Percentiles rank a stretch among this genome's conserved stretches.
Evolutionary conservation across 2,329 filamentous ascomycete genomes (phyloP).

Genomic region (Trichoderma simmonsii): DNA sequence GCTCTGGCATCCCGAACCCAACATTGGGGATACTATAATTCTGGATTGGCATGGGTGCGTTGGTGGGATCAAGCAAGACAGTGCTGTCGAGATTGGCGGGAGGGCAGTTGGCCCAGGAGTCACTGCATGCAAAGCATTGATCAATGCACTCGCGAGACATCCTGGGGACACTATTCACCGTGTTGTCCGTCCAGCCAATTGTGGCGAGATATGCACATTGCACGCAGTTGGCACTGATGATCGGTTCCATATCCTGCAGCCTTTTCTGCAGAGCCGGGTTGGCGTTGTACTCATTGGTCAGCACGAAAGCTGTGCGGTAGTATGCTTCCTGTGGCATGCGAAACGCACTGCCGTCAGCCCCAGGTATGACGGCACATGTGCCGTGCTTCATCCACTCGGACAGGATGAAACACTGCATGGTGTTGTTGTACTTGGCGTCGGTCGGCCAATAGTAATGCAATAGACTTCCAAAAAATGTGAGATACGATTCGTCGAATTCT

Average conservation of each 20-base stretch:
- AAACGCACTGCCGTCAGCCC: no score
- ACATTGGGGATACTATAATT: not conserved
- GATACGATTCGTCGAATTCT: no score
- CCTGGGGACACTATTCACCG: not conserved
- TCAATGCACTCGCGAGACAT: not conserved
- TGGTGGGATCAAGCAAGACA: not conserved
- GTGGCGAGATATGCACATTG: not conserved
- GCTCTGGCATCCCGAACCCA: no score
- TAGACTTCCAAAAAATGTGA: no score
- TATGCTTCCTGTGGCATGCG: not conserved
- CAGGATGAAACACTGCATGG: no score
- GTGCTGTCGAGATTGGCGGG: not conserved
- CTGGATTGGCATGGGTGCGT: not conserved
- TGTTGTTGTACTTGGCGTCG: no score
- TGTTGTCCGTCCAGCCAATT: not conserved
- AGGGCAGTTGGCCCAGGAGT: not conserved
- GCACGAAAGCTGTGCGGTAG: not conserved
- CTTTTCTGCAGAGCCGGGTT: not conserved
- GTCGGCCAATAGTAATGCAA: no score
- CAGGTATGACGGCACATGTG: no score
- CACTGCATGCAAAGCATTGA: not conserved
- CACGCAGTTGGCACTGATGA: not conserved
- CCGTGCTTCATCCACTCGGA: no score
- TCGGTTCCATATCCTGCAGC: not conserved
- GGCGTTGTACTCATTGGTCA: not conserved